A percentile compares a stretch with the other conserved stretches of the same genome.
Conservation (phyloP, 2,329 filamentous ascomycete species). For the Hypoxylon sp. region DNA sequence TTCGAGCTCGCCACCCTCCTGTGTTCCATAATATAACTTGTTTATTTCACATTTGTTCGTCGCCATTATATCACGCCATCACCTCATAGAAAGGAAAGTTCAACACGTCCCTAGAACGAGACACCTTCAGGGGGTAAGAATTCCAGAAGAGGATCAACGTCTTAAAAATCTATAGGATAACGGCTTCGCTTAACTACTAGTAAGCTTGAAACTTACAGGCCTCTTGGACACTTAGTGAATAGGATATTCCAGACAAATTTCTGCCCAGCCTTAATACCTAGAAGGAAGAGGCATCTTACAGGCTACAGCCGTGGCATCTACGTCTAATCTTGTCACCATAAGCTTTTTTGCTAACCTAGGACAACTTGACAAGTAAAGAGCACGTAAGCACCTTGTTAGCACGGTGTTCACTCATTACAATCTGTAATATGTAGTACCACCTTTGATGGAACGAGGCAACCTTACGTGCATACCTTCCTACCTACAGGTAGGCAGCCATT, state of each 20-base stretch:
- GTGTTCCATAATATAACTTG: no score
- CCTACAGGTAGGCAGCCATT: slow-evolving; percentile 7
- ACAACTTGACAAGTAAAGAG: slow-evolving; percentile 11
- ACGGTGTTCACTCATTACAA: slow-evolving; percentile 18
- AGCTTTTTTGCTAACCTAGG: neutral
- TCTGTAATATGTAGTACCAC: slow-evolving; percentile 10
- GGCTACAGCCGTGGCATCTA: slow-evolving; percentile 1
- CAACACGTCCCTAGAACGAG: neutral
- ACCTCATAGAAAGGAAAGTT: neutral
- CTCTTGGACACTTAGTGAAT: neutral
- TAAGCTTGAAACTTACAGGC: neutral
- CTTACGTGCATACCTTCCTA: neutral
- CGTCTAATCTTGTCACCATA: neutral
- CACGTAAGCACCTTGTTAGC: neutral
- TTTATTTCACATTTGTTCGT: no score
- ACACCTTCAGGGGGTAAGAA: neutral
- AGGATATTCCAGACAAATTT: neutral
- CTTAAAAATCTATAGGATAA: neutral
- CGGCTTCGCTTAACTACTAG: neutral
- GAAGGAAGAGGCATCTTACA: slow-evolving; percentile 1
- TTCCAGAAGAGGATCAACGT: neutral
- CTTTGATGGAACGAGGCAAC: slow-evolving; percentile 1
- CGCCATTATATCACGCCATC: no score
- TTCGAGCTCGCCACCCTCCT: no score
- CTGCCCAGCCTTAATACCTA: neutral